Evolutionary conservation across 108 stramenopile species (phyloP).

Genomic region (Hondaea fermentalgiana): DNA sequence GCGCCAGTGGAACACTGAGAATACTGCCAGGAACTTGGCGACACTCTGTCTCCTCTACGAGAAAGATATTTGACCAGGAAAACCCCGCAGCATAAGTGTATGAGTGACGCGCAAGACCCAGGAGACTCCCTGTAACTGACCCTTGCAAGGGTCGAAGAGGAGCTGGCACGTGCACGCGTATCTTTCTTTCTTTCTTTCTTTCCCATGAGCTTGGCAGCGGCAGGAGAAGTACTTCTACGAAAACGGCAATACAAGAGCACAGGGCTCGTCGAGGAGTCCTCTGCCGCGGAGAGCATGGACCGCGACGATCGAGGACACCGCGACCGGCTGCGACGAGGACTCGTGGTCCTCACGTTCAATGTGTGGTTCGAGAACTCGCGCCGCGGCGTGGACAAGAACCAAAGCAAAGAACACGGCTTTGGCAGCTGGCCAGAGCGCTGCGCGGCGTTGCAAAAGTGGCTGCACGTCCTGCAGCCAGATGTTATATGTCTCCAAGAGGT

Average conservation of each 20-base stretch:
- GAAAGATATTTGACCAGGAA: too few species aligned
- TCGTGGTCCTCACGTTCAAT: not conserved
- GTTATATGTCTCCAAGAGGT: not conserved
- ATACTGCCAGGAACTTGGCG: too few species aligned
- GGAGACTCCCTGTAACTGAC: too few species aligned
- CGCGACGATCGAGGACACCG: not conserved
- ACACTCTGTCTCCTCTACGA: too few species aligned
- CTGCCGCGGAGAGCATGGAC: not conserved
- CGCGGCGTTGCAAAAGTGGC: not conserved
- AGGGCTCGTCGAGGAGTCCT: too few species aligned
- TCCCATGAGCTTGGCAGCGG: not conserved
- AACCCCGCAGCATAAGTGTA: too few species aligned
- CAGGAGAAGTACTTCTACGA: too few species aligned
- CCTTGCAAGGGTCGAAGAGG: too few species aligned
- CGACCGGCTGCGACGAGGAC: not conserved
- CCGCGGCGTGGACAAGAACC: not conserved
- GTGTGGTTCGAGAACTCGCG: slow-evolving; percentile 5
- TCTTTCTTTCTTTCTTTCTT: not conserved
- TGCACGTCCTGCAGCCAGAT: not conserved
- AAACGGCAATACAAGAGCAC: too few species aligned
- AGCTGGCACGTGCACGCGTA: not conserved
- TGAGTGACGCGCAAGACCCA: too few species aligned
- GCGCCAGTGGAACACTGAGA: too few species aligned
- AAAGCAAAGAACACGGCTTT: not conserved
- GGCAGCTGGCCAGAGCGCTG: not conserved